Base-by-base conservation (phyloP, 108 stramenopile genomes). In the Stephanodiscus triporus region DNA sequence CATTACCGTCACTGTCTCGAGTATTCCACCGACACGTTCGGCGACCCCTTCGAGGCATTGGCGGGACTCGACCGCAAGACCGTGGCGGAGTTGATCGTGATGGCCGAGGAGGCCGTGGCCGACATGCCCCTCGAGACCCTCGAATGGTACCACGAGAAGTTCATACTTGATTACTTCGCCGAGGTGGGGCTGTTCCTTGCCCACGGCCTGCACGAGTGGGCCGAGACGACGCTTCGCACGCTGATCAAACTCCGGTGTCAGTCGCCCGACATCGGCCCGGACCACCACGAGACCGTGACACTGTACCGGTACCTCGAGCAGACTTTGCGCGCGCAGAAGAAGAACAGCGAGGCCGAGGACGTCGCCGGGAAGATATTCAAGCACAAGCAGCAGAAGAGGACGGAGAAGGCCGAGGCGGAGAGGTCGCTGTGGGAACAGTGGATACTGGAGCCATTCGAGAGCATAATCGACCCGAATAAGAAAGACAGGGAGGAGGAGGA, bases 91-190 rank as follows among this genome's bases (percentile, higher is more conserved):
- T 68, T 95, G 27, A 91, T 95, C 76, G 89, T 92, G 64, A 95
- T 95, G 93, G 86, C 93, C 2, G 93, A 95, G 80, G 93, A 95
- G 65, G 93, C 93, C 1, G 93, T 95, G 2, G 91, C 91, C 1
- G 91, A 85, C 19, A 95, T 89, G 62, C 93, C 93, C 0, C 68
- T 95, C 69, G 91, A 91, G 11, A 87, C 80, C n/a, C 76, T 95
- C 63, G 93, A 95, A 59, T 95, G 93, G 93, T 91, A 91, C 72
- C 93, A 95, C 37, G 93, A 95, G 68, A 92, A 95, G 77, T 88
- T 75, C 54, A 95, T 95, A 53, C 55, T 95, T 66, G 93, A 95
- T 68, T 95, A 95, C 82, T 95, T 95, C 81, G 91, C 91, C 50
- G 93, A 95, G 72, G 85, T 82, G 63, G 91, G 91, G 5, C 50